phyloP scores from a whole-genome alignment of 805 yeast genomes.

The Pichia gijzeniarum region DNA sequence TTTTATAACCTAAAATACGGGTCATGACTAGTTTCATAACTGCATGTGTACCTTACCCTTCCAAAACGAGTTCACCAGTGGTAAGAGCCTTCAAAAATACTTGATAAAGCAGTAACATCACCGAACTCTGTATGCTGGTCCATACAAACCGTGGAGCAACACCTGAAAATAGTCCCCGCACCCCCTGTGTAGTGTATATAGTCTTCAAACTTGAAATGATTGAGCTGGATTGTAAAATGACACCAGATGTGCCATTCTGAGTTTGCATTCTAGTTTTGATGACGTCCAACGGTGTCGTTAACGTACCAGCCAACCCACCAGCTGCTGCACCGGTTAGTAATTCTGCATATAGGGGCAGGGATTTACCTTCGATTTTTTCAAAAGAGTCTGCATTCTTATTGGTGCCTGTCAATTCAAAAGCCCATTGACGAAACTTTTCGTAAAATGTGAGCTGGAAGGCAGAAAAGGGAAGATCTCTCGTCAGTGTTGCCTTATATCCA shows the following conservation, averaged over 20 bases:
- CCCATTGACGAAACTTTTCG: conserved; percentile 67
- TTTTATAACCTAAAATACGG: no score
- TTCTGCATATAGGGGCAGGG: conserved; percentile 53
- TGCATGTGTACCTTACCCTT: conserved; percentile 3
- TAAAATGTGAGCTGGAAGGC: conserved; percentile 95
- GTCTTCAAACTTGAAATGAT: conserved; percentile 44
- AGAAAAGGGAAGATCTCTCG: conserved; percentile 91
- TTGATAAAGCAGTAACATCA: conserved; percentile 88
- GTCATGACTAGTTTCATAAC: no score
- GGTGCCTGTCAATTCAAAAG: conserved; percentile 33
- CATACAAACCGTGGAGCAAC: conserved; percentile 95
- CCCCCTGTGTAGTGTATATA: conserved; percentile 69
- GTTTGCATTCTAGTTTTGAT: conserved; percentile 92
- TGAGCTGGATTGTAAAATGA: conserved; percentile 35
- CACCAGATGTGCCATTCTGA: conserved; percentile 37
- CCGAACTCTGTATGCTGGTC: conserved; percentile 93
- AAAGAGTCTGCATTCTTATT: background rate
- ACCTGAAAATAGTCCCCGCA: conserved; percentile 79
- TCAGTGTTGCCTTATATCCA: conserved; percentile 91
- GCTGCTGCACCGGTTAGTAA: conserved; percentile 90
- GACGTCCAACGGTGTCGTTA: conserved; percentile 90
- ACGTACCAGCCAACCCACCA: conserved; percentile 83
- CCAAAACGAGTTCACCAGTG: conserved; percentile 18
- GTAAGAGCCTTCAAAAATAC: conserved; percentile 51
- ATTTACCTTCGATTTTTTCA: background rate